These are phyloP conservation scores for Astrothelium macrocarpum DNA, from an alignment of 495 filamentous ascomycete species.

Conservation along the genomic window DNA sequence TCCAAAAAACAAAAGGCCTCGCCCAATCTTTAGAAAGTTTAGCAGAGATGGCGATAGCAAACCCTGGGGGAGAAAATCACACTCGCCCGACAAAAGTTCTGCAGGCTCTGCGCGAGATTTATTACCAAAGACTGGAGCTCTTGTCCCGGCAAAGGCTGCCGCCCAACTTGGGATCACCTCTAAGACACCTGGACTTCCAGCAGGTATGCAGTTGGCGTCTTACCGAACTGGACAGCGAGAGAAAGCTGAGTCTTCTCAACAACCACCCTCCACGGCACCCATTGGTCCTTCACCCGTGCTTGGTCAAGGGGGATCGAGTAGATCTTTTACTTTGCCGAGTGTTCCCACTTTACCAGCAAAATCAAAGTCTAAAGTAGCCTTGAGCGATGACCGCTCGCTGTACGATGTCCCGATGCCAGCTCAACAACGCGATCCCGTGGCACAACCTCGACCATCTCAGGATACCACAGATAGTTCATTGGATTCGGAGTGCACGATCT, in stretches of 20 bases:
- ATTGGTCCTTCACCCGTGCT: neutral
- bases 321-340: neutral
- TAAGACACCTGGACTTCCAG: neutral
- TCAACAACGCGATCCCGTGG: neutral
- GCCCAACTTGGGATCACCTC: neutral
- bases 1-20: slow-evolving; percentile 14
- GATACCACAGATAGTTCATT: neutral
- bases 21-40: neutral
- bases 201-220: neutral
- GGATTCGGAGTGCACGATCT: neutral
- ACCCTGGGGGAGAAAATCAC: slow-evolving; percentile 8
- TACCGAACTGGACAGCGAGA: neutral
- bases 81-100: slow-evolving; percentile 6
- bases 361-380: neutral
- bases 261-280: neutral
- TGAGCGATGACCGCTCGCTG: neutral
- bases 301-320: neutral
- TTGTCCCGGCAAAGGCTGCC: slow-evolving; percentile 1
- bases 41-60: slow-evolving; percentile 2
- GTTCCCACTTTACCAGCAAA: neutral
- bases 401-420: neutral
- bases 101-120: neutral
- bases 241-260: neutral
- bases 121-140: neutral
- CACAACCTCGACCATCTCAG: neutral